phyloP scores from a whole-genome alignment of 2,329 filamentous ascomycete species.

The Phaeosphaeria sp. region DNA sequence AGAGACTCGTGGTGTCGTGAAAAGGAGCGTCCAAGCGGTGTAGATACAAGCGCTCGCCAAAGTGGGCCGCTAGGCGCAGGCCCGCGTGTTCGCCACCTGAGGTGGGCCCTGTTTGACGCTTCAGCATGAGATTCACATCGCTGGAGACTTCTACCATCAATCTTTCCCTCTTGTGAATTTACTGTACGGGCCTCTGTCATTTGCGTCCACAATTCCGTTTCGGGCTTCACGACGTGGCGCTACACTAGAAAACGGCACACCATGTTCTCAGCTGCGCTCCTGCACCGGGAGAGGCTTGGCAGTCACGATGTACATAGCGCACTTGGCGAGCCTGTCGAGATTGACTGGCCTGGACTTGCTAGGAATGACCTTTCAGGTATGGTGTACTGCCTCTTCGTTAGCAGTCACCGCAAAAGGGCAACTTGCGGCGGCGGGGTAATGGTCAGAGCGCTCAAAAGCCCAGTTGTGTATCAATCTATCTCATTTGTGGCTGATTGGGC shows the following conservation, averaged over 20 bases:
- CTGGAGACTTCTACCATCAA: too few relatives aligned
- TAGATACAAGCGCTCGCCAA: neutral
- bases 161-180: too few relatives aligned
- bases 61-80: neutral
- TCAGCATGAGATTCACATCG: too few relatives aligned
- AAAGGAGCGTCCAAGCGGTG: slow-evolving; percentile 1
- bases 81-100: slow-evolving; percentile 1
- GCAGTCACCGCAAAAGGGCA: neutral
- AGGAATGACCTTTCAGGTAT: neutral
- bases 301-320: too few relatives aligned
- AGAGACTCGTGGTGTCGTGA: neutral
- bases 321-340: neutral
- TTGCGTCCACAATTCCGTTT: too few relatives aligned
- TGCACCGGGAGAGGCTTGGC: neutral
- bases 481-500: neutral
- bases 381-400: neutral
- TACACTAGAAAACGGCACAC: neutral
- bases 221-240: too few relatives aligned
- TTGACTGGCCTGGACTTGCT: neutral
- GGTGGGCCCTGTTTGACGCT: neutral
- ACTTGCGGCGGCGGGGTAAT: neutral
- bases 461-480: too few relatives aligned
- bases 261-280: neutral
- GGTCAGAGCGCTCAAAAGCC: too few relatives aligned
- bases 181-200: too few relatives aligned